A percentile compares a stretch with the other conserved stretches of the same genome.
These are phyloP conservation scores for Macaranga tanarius DNA, from an alignment of 441 rosid genomes.

Conservation along the genomic window DNA sequence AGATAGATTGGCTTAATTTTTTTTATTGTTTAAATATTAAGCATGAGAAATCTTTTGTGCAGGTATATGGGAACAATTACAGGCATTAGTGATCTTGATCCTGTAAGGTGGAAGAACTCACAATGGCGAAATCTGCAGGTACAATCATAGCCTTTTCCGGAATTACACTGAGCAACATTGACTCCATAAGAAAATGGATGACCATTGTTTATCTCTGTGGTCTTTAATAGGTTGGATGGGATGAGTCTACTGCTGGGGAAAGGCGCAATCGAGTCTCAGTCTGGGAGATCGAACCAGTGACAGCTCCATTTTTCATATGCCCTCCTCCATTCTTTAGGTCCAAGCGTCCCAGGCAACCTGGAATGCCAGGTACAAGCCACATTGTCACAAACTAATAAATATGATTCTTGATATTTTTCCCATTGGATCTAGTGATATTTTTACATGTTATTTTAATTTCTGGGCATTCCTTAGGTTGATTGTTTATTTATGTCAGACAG, in stretches of 20 bases:
- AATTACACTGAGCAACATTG: background rate
- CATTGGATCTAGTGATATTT: background rate
- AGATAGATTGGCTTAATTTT: too few species aligned
- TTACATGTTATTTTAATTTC: background rate
- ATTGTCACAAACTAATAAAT: slow-evolving; percentile 1
- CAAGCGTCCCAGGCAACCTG: slow-evolving; percentile 73
- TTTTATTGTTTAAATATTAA: background rate
- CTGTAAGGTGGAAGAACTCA: slow-evolving; percentile 88
- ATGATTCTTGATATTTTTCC: background rate
- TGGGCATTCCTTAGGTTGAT: background rate
- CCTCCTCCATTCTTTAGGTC: slow-evolving; percentile 92
- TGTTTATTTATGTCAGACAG: background rate
- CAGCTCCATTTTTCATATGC: slow-evolving; percentile 86
- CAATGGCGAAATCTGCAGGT: slow-evolving; percentile 98
- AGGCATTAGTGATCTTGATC: slow-evolving; percentile 81
- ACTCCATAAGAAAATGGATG: background rate
- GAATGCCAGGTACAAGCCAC: slow-evolving; percentile 62
- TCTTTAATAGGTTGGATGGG: slow-evolving; percentile 88
- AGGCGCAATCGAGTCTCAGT: slow-evolving; percentile 77
- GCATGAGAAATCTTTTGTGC: slow-evolving; percentile 27
- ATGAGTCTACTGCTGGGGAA: slow-evolving; percentile 92
- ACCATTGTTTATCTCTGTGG: slow-evolving; percentile 13
- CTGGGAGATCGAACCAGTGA: slow-evolving; percentile 97
- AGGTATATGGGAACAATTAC: slow-evolving; percentile 97
- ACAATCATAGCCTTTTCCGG: background rate